Evolutionary conservation across 306 rosid species (phyloP).

Genomic region (Lupinus albus): DNA sequence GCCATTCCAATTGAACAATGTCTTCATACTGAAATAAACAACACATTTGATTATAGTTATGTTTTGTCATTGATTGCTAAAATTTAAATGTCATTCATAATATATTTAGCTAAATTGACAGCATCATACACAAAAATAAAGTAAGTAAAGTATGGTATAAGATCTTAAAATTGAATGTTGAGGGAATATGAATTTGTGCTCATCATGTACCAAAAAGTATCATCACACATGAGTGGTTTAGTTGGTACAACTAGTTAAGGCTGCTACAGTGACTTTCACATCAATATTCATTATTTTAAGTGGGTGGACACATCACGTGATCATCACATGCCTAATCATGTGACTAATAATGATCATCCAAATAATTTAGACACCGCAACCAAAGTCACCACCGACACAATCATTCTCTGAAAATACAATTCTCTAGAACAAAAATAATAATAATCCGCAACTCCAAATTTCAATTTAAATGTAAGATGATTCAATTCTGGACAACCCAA

Average conservation of each 20-base stretch:
- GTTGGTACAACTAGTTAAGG: constrained; percentile 8
- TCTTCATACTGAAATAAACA: constrained; percentile 70
- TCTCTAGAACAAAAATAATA: too few relatives aligned
- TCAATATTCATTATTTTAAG: constrained; percentile 19
- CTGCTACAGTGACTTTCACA: background rate
- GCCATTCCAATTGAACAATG: constrained; percentile 91
- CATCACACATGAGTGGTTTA: constrained; percentile 27
- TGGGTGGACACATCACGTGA: constrained; percentile 39
- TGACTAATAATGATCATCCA: constrained; percentile 49
- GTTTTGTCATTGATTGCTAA: background rate
- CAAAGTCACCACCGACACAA: constrained; percentile 44
- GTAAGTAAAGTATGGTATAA: background rate
- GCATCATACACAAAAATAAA: background rate
- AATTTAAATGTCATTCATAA: constrained; percentile 4
- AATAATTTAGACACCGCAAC: constrained; percentile 38
- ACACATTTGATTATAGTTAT: constrained; percentile 33
- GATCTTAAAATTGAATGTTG: constrained; percentile 14
- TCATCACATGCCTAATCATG: constrained; percentile 48
- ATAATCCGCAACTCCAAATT: constrained; percentile 1
- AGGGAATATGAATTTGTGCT: constrained; percentile 42
- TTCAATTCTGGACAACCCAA: constrained; percentile 17
- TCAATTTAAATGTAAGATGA: background rate
- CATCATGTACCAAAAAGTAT: constrained; percentile 6
- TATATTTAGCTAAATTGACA: background rate
- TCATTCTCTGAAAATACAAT: background rate